Base-by-base conservation (phyloP, 208 protist species). In the Acanthamoeba triangularis region DNA sequence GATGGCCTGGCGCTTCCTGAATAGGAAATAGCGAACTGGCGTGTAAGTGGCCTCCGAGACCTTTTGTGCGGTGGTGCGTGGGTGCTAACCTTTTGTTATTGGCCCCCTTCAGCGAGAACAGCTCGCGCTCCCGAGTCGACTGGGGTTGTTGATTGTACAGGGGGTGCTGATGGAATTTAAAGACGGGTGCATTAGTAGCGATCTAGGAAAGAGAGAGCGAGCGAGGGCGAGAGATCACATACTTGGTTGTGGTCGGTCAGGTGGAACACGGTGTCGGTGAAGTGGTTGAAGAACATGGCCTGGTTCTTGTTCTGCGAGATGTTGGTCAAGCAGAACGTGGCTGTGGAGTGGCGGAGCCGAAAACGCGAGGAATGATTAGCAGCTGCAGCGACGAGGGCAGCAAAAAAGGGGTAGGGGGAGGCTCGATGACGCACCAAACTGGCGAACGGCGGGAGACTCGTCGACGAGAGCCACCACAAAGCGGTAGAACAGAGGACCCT, bases 381-480 rank as follows among this genome's bases (percentile, higher is more conserved):
- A 4, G 41, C 41, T 44, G 41, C 41, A 44, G 41, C 41, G 41
- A 44, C 41, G 41, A 44, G 41, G 41, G 41, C 41, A 44, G 41
- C 14, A 56, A 11, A 56, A 56, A 6, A 13, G 52, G 2, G 10
- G 0, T 0, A 16, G n/a, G 4, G 25, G 25, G 25, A 35, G 13
- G 78, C 10, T 47, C 18, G 41, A 30, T 59, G 30, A 94, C 74
- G 78, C 49, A 94, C 88, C 95, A 35, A 78, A 90, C 41, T 90
- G 72, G 3, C 93, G 78, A 33, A 96, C 78, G 5, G 49, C 37
- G 13, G 61, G 33, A 0, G 80, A 85, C 5, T 95, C 85, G 37
- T 98, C 97, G 8, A 97, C 97, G 3, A 97, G 80, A 23, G 96
- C 37, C 2, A 93, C 87, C 25, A 97, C 78, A 49, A 98, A 97